A percentile compares a stretch with the other conserved stretches of the same genome.
phyloP scores from a whole-genome alignment of 2,329 filamentous ascomycete species.

The Colletotrichum sp. region DNA sequence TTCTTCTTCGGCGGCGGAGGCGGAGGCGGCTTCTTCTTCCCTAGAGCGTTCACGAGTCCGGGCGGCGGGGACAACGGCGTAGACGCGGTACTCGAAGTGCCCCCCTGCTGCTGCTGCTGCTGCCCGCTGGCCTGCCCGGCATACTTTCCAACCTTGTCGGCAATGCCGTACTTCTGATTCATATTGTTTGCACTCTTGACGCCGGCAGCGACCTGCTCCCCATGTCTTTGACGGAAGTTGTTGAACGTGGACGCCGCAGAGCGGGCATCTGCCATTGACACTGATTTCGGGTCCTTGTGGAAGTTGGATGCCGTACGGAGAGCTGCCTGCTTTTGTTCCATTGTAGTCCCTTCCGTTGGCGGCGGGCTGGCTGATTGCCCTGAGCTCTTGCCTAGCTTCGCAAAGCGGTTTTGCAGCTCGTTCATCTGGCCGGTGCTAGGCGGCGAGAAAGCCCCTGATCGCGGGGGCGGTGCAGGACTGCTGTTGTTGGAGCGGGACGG shows the following conservation, averaged over 20 bases:
- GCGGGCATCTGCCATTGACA: slow-evolving; percentile 63
- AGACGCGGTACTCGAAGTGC: not conserved
- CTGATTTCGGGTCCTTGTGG: slow-evolving; percentile 65
- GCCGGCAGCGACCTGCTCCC: slow-evolving; percentile 69
- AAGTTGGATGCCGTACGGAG: slow-evolving; percentile 65
- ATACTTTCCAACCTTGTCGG: slow-evolving; percentile 39
- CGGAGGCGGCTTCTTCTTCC: slow-evolving; percentile 60
- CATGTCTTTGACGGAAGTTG: slow-evolving; percentile 74
- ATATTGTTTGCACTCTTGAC: slow-evolving; percentile 60
- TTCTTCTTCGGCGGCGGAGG: slow-evolving; percentile 61
- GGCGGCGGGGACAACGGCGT: slow-evolving; percentile 11
- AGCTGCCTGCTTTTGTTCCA: slow-evolving; percentile 69
- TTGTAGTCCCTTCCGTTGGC: slow-evolving; percentile 60
- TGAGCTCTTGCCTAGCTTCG: slow-evolving; percentile 50
- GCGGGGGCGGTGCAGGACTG: slow-evolving; percentile 30
- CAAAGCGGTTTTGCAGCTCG: slow-evolving; percentile 73
- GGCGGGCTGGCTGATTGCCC: slow-evolving; percentile 28
- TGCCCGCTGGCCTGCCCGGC: slow-evolving; percentile 22
- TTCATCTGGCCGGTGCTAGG: slow-evolving; percentile 52
- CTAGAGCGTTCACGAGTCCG: slow-evolving; percentile 26
- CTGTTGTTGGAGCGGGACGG: slow-evolving; percentile 30
- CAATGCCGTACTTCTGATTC: slow-evolving; percentile 66
- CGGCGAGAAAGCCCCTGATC: slow-evolving; percentile 23
- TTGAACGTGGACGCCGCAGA: slow-evolving; percentile 66
- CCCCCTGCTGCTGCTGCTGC: slow-evolving; percentile 8